Conservation (phyloP, 805 yeast species). For the Wickerhamiella shivajii region DNA sequence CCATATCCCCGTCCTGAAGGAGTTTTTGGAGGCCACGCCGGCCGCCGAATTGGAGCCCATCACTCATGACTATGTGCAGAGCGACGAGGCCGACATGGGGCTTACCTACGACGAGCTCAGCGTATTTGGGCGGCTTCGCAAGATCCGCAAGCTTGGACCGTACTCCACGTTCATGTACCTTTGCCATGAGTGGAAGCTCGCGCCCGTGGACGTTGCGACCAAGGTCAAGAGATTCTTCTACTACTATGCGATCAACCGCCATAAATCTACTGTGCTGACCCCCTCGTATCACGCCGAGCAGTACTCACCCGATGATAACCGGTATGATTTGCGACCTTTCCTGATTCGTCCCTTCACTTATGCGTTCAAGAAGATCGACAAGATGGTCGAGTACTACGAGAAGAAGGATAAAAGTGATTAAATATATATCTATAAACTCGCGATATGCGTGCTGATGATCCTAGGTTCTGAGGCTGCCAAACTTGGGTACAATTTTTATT, state of each 20-base stretch:
- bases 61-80: constrained; percentile 80
- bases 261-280: constrained; percentile 93
- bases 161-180: constrained; percentile 84
- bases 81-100: constrained; percentile 97
- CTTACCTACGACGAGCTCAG: constrained; percentile 92
- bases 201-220: constrained; percentile 74
- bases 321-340: constrained; percentile 94
- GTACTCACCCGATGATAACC: constrained; percentile 94
- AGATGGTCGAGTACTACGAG: constrained; percentile 33
- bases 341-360: constrained; percentile 81
- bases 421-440: background rate
- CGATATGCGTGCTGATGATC: background rate
- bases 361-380: constrained; percentile 82
- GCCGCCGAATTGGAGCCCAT: constrained; percentile 98
- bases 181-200: constrained; percentile 78
- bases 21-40: constrained; percentile 82
- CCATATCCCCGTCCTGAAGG: constrained; percentile 59
- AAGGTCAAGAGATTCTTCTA: constrained; percentile 89
- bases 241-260: constrained; percentile 89
- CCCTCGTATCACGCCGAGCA: constrained; percentile 97
- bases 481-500: constrained; percentile 20
- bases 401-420: constrained; percentile 1
- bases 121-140: constrained; percentile 77
- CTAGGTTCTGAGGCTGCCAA: constrained; percentile 22
- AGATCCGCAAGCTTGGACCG: constrained; percentile 92